Base-by-base conservation (phyloP, 139 green algal species). In the Diplosphaera chodatii region DNA sequence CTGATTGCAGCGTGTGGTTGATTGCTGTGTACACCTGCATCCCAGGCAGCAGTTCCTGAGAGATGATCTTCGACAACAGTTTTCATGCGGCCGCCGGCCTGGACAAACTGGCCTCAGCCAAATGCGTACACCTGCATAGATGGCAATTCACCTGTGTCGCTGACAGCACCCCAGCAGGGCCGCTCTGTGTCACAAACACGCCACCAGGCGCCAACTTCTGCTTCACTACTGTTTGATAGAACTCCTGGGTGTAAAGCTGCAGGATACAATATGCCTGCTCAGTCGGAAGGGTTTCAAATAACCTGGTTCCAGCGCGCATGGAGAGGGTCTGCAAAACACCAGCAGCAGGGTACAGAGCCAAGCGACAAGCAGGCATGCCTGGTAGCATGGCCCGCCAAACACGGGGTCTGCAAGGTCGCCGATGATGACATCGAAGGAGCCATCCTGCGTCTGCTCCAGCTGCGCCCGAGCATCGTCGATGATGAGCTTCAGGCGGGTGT, bases 161-260 rank as follows among this genome's bases (percentile, higher is more conserved):
- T 25, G 71, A 85, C 1, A 92, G 78, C 37, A 94, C 85, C 34
- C 90, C 89, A 3, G 86, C 88, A 4, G 89, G 89, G 1, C 90
- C 91, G 21, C 72, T 86, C 74, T 97, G 91, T n/a, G 92, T 96
- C 33, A 96, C 84, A 72, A 97, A 92, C 70, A 97, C 91, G 69
- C 92, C 92, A 5, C 84, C 82, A 0, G 84, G 82, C 40, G 80
- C 82, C 18, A 97, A 79, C 75, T 93, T 95, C 3, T 74, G 59
- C 37, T 81, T 75, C 21, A 93, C 75, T 33, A 95, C 82, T 5
- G 80, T 79, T 33, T 81, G 13, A 78, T 97, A 97, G 67, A 97
- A 97, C 63, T 90, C 84, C 73, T 92, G 77, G 16, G 82, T 85
- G 75, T 84, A 81, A 0, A 81, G 68, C 75, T 80, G 75, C 64